phyloP scores from a whole-genome alignment of 768 basidiomycete species.

The Coprinopsis sp. region DNA sequence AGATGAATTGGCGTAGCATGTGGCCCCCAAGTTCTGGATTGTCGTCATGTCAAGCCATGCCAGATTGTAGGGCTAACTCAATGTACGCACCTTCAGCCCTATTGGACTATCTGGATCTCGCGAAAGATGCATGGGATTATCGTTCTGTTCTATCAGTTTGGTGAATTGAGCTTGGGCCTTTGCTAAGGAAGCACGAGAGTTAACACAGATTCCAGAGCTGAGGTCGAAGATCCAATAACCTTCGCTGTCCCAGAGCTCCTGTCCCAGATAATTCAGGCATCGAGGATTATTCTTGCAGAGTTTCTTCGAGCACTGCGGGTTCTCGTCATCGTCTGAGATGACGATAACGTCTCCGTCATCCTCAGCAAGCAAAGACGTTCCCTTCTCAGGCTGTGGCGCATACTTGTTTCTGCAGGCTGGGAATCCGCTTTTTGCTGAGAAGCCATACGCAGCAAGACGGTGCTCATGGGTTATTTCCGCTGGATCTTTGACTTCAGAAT shows the following conservation, averaged over 20 bases:
- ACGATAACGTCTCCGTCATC: conserved; percentile 65
- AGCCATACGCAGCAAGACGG: conserved; percentile 60
- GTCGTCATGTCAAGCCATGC: conserved; percentile 4
- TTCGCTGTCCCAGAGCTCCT: conserved; percentile 74
- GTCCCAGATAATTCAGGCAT: conserved; percentile 86
- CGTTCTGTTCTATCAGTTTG: conserved; percentile 47
- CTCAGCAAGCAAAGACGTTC: conserved; percentile 39
- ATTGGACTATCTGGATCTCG: conserved; percentile 60
- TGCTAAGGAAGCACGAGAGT: neutral
- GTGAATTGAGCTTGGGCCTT: conserved; percentile 31
- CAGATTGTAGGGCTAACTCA: neutral
- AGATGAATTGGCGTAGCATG: conserved; percentile 95
- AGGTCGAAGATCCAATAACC: conserved; percentile 34
- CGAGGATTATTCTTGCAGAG: conserved; percentile 73
- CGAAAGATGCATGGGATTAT: conserved; percentile 47
- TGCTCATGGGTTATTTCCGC: conserved; percentile 67
- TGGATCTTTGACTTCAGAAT: conserved; percentile 50
- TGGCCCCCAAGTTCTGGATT: conserved; percentile 98
- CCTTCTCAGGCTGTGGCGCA: conserved; percentile 17
- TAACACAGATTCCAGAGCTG: neutral
- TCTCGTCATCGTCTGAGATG: conserved; percentile 62
- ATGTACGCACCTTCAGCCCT: conserved; percentile 60
- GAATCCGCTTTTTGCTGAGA: conserved; percentile 46
- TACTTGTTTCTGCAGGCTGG: conserved; percentile 60
- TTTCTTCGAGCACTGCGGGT: conserved; percentile 49